phyloP scores from a whole-genome alignment of 352 stramenopile species.

The Phytophthora boehmeriae region DNA sequence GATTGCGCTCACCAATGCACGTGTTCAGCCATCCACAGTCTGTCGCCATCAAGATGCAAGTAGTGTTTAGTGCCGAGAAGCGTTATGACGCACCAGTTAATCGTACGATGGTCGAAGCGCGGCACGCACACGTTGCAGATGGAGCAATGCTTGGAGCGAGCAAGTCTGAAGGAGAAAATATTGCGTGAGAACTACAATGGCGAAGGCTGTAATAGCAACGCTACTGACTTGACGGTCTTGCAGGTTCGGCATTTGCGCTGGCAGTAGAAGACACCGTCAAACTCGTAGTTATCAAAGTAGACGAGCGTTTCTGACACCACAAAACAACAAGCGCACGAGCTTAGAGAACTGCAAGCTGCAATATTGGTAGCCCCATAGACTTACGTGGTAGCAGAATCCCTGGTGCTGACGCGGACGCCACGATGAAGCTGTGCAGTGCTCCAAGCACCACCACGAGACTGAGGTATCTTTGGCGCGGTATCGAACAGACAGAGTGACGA shows the following conservation, averaged over 20 bases:
- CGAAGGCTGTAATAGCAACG: not conserved
- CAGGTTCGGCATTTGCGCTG: slow-evolving; percentile 51
- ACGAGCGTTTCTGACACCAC: slow-evolving; percentile 40
- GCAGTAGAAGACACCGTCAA: slow-evolving; percentile 51
- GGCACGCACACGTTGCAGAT: slow-evolving; percentile 70
- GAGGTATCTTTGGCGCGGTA: slow-evolving; percentile 26
- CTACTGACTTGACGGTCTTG: slow-evolving; percentile 47
- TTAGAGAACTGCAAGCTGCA: not conserved
- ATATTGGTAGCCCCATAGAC: slow-evolving; percentile 5
- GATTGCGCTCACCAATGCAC: slow-evolving; percentile 71
- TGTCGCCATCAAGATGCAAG: slow-evolving; percentile 9
- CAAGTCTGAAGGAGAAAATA: slow-evolving; percentile 32
- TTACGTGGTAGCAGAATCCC: slow-evolving; percentile 53
- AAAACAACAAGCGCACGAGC: not conserved
- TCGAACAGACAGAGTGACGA: not conserved
- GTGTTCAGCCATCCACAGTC: slow-evolving; percentile 70
- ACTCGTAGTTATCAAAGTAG: slow-evolving; percentile 63
- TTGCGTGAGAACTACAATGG: slow-evolving; percentile 9
- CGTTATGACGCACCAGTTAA: not conserved
- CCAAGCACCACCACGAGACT: slow-evolving; percentile 43
- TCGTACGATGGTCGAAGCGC: slow-evolving; percentile 68
- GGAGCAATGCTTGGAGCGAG: slow-evolving; percentile 73
- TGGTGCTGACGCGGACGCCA: slow-evolving; percentile 43
- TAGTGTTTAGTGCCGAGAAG: not conserved
- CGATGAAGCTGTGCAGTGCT: slow-evolving; percentile 58